Evolutionary conservation across 345 rosid species (phyloP).

Genomic region (Isatis tinctoria): DNA sequence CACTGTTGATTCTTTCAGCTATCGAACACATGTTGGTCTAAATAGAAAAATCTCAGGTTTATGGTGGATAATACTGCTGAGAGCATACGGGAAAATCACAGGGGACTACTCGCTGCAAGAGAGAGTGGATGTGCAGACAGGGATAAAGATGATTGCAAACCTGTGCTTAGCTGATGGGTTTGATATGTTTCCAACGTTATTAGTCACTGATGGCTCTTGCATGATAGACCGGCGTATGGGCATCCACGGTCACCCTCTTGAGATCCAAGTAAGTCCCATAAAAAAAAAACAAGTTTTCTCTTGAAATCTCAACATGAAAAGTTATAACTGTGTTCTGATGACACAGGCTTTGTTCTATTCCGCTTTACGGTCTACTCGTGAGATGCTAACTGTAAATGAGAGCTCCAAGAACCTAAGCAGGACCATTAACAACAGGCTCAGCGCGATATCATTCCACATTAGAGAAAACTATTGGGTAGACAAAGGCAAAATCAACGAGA

Average conservation of each 20-base stretch:
- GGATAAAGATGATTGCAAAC: conserved; percentile 81
- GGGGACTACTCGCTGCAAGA: conserved; percentile 86
- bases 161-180: conserved; percentile 82
- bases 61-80: conserved; percentile 94
- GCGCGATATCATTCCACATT: conserved; percentile 84
- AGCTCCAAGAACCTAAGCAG: conserved; percentile 78
- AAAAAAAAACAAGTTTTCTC: background rate
- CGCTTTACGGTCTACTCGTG: conserved; percentile 74
- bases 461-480: conserved; percentile 97
- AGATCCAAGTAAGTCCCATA: conserved; percentile 58
- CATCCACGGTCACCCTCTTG: conserved; percentile 92
- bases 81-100: conserved; percentile 86
- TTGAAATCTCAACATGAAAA: background rate
- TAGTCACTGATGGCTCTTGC: conserved; percentile 92
- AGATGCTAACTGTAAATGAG: conserved; percentile 87
- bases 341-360: conserved; percentile 85
- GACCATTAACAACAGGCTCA: conserved; percentile 84
- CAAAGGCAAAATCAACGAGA: conserved; percentile 58
- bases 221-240: conserved; percentile 98
- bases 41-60: conserved; percentile 47
- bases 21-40: conserved; percentile 10
- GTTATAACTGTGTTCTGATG: background rate
- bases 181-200: conserved; percentile 86
- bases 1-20: background rate
- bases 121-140: conserved; percentile 87